Base-by-base conservation (phyloP, 2,329 filamentous ascomycete species). In the Thelonectria rubi region DNA sequence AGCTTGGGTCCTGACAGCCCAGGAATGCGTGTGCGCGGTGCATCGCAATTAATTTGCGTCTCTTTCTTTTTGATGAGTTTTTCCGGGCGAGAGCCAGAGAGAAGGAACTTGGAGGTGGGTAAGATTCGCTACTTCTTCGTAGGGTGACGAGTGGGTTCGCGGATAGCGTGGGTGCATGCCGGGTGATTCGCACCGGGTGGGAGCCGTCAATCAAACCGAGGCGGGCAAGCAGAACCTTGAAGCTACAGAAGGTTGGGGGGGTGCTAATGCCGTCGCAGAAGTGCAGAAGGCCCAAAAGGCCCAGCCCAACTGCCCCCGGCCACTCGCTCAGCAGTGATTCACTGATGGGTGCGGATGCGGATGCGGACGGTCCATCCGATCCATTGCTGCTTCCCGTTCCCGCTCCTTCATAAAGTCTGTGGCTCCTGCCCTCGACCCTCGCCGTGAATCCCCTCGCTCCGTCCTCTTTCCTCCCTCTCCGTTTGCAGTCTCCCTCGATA, bases 131-230 rank as follows among this genome's bases (percentile, higher is more conserved):
- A 47, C 11, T 15, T n/a, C 14, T 12, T 12, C 12, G 21, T 26
- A 47, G 20, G 21, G 45, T 26, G 20, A 32, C 14, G 45, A 26
- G 47, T 40, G 64, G 52, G 55, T 47, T 40, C 40, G 39, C 63
- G 53, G 65, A 52, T 47, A 37, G 49, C 20, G 62, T 64, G 67
- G 66, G 60, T 59, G 59, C 65, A 55, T 62, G 61, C 63, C 62
- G 63, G 69, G 66, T 62, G 63, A 67, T 59, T 62, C 61, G 43
- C 57, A 42, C 39, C 9, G 42, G 17, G 20, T 69, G 53, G 66
- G 62, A 65, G 66, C 65, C 42, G 53, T 60, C 68, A 69, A 71
- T 71, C 64, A 71, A 71, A 71, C 67, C 69, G 66, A 71, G 69
- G 67, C 59, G 32, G 37, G 53, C n/a, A 47, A 32, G 40, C 40